Base-by-base conservation (phyloP, 2,329 filamentous ascomycete species). In the Fusarium poae region DNA sequence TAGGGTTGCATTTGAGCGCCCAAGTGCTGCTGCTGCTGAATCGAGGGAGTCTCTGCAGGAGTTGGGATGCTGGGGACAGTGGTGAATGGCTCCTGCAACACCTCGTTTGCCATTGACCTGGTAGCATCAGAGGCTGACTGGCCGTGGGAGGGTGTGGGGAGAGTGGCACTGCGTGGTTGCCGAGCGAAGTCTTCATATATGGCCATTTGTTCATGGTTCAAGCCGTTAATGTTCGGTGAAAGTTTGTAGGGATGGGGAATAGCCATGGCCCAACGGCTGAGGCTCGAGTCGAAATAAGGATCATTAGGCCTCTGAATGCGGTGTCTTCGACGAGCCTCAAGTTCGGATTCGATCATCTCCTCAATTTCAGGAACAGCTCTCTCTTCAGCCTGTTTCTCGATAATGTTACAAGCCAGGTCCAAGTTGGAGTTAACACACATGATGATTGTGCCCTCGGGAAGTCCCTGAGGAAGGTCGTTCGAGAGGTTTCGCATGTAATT, bases 371-470 rank as follows among this genome's bases (percentile, higher is more conserved):
- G 92, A 39, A 97, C 84, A 12, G 96, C 96, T 65, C 95, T 92
- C 75, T 97, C 92, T 78, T 98, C 95, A 5, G 96, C 97, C 53
- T 96, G 94, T 79, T 96, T 94, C 79, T 99, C 96, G 45, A 99
- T 97, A 67, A 97, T 92, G 72, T 88, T 91, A 76, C 96, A 98
- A 46, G 97, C 95, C 40, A 94, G 86, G 72, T 99, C 96, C 30
- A 99, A 86, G 77, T 99, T 99, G 70, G 97, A 95, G 78, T 98
- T 99, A 65, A 99, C 95, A 79, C 97, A 98, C 93, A 99, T 97
- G 58, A 98, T 88, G 65, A 99, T 96, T 32, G 96, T 92, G 9
- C 96, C 96, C 80, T 99, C 96, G 0, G 96, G 93, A 65, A 99
- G 86, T 18, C 92, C 92, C 54, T 93, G 91, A 55, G 93, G 89